A percentile compares a stretch with the other conserved stretches of the same genome.
phyloP scores from a whole-genome alignment of 805 yeast genomes.

The Metschnikowia drakensbergensis region DNA sequence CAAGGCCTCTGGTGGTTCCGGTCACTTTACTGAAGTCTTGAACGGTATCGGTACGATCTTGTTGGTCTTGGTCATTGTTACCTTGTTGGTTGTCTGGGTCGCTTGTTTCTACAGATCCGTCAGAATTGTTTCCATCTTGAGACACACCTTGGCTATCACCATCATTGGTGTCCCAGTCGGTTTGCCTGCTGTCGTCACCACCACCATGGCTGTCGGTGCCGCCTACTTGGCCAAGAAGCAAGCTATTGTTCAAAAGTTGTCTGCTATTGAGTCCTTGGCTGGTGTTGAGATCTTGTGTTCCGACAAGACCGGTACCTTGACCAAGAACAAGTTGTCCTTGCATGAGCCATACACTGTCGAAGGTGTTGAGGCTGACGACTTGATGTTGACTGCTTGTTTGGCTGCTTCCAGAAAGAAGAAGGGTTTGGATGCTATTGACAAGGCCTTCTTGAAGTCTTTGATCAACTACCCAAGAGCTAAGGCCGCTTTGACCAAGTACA shows the following conservation, averaged over 20 bases:
- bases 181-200: conserved; percentile 97
- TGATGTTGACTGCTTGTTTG: conserved; percentile 95
- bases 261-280: conserved; percentile 95
- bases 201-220: conserved; percentile 99
- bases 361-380: conserved; percentile 93
- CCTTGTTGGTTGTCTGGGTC: conserved; percentile 86
- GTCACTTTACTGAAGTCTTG: conserved; percentile 96
- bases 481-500: conserved; percentile 88
- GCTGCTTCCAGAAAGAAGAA: conserved; percentile 98
- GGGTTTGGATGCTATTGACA: conserved; percentile 97
- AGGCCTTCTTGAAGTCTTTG: conserved; percentile 91
- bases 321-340: conserved; percentile 93
- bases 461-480: conserved; percentile 88
- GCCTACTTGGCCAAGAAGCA: conserved; percentile 96
- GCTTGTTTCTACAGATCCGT: conserved; percentile 93
- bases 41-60: conserved; percentile 95
- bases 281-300: conserved; percentile 98
- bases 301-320: conserved; percentile 96
- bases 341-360: conserved; percentile 98
- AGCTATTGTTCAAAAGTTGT: conserved; percentile 94
- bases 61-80: conserved; percentile 81
- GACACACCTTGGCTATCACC: conserved; percentile 93
- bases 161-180: conserved; percentile 98
- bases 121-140: conserved; percentile 79
- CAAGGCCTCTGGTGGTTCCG: conserved; percentile 88